Evolutionary conservation across 2,329 filamentous ascomycete genomes (phyloP), one percentile per base, ranked within the genome.

Genomic region (Zopfia rhizophila): DNA sequence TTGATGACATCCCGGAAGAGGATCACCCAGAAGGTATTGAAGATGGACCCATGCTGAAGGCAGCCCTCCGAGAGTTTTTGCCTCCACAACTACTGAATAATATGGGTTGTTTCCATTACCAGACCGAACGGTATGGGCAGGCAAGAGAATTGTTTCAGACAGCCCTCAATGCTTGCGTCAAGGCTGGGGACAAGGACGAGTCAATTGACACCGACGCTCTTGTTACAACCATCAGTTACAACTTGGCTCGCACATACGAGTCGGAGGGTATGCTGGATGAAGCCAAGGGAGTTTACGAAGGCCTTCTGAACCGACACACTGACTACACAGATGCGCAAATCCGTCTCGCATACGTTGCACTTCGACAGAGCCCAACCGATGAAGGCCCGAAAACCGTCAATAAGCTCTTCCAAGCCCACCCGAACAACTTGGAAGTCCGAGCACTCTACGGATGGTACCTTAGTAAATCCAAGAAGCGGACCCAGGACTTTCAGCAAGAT

Each of bases 201-300:
- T 83, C 84, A 1, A 82, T 87, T 51, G 94, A 97, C 66, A 92
- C 88, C 0, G 94, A 99, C 72, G 91, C 91, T 11, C 80, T 99
- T 4, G 88, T 97, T 18, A 96, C 93, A 0, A 96, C 92, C 3
- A 96, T 99, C 69, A 96, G 91, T 68, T 99, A 94, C 80, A 99
- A 97, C 64, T 84, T 99, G 28, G 94, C 89, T 19, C 85, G 94
- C 46, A 96, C 91, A 46, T 97, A 97, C 63, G 94, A 99, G 75
- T 87, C 90, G 0, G 86, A 90, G 40, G 87, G 88, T 24, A 81
- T 93, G 67, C 80, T 84, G 5, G 89, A 95, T 27, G 87, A 96
- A 72, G 94, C 94, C 1, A 85, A 90, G 50, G 88, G 90, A 61
- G 89, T 96, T 3, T 99, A 97, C 66, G 88, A 96, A 60, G 88